Evolutionary conservation across 345 rosid species (phyloP).

Genomic region (Heritiera fomes): DNA sequence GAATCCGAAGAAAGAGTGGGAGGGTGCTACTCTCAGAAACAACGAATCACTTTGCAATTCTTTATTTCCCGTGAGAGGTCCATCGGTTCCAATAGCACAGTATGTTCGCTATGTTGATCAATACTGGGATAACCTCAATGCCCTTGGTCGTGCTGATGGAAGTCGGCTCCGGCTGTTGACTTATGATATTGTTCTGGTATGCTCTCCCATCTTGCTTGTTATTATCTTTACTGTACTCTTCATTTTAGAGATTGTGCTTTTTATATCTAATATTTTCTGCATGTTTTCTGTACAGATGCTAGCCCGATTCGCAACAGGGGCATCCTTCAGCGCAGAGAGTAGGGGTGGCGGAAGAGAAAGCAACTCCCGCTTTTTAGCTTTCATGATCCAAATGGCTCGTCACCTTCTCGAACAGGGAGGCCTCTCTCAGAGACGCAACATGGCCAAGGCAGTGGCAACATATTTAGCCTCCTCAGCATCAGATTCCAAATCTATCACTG

Average conservation of each 20-base stretch:
- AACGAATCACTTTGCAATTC: constrained; percentile 98
- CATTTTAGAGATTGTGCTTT: background rate
- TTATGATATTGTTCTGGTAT: constrained; percentile 92
- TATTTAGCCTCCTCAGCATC: constrained; percentile 56
- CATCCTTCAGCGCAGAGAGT: constrained; percentile 80
- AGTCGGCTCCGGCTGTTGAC: constrained; percentile 89
- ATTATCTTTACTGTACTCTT: background rate
- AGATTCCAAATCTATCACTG: constrained; percentile 57
- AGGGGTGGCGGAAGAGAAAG: constrained; percentile 98
- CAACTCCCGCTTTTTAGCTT: constrained; percentile 90
- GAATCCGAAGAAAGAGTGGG: constrained; percentile 99
- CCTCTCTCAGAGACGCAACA: constrained; percentile 62
- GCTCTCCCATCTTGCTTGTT: constrained; percentile 16
- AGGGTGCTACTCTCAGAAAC: constrained; percentile 93
- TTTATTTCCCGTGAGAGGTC: constrained; percentile 90
- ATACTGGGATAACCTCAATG: constrained; percentile 92
- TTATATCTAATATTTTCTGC: constrained; percentile 24
- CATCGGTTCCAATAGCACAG: constrained; percentile 72
- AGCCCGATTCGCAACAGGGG: constrained; percentile 97
- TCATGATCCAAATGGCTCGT: constrained; percentile 84
- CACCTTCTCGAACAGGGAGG: constrained; percentile 97
- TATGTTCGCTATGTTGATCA: constrained; percentile 87
- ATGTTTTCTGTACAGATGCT: constrained; percentile 62
- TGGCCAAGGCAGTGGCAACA: constrained; percentile 78
- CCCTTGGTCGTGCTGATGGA: constrained; percentile 95